Base-by-base conservation (phyloP, 495 filamentous ascomycete genomes). In the Entonaema liquescens region DNA sequence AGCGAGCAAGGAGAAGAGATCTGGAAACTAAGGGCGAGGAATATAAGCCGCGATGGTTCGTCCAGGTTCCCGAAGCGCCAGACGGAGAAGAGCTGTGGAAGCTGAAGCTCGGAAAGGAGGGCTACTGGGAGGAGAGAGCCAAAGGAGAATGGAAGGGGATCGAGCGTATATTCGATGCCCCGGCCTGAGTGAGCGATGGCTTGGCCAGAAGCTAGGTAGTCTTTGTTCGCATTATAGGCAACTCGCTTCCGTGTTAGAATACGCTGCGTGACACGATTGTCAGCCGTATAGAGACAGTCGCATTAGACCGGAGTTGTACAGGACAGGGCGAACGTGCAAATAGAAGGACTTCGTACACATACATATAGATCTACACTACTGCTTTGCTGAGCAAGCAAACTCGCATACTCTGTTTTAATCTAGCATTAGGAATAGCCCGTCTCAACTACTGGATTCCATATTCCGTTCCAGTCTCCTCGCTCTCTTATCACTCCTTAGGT, bases 91-190 rank as follows among this genome's bases (percentile, higher is more conserved):
- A 91, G 71, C 81, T 91, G 9, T 99, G 95, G 95, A 84, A 85
- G 68, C 76, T 97, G 69, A 95, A 90, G 83, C 79, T 79, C 9
- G 93, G 93, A 6, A 92, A 89, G 78, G 92, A 94, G 15, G 90
- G 90, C 28, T 98, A 98, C 80, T 98, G 94, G 95, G 95, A 97
- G 72, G 90, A 92, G 80, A 85, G 95, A 67, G 83, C 76, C 0
- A 86, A 79, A 70, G 89, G 90, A 2, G 82, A 80, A 23, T 98
- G 93, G 93, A 80, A 79, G 9, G 89, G 88, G 17, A 86, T 95
- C 50, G 82, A 88, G 65, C 85, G 89, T 72, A 87, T 98, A 52
- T 96, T 97, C 40, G 76, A 77, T 0, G 73, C 59, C 1, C 47
- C 62, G 28, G 17, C 68, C 26, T 71, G 61, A 49, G 53, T 7